phyloP scores from a whole-genome alignment of 23 red algal species.

The Gracilaria caudata region DNA sequence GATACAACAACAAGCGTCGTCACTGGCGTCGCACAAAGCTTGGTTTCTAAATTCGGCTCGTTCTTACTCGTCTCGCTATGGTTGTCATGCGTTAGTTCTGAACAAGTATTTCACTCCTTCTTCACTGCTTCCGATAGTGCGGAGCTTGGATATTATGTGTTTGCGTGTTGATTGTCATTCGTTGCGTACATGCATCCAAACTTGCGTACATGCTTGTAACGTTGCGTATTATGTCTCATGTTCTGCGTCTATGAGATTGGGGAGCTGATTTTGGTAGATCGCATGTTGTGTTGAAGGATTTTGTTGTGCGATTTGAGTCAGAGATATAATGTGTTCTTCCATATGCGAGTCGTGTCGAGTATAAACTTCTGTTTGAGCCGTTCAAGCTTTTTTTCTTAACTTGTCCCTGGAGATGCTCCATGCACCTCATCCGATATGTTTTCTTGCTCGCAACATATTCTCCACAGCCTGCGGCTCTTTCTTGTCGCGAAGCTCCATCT shows the following conservation, averaged over 20 bases:
- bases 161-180: not conserved
- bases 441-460: no score
- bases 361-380: not conserved
- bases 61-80: not conserved
- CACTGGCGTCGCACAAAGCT: slow-evolving; percentile 99
- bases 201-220: not conserved
- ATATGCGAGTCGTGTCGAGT: not conserved
- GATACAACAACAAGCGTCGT: slow-evolving; percentile 98
- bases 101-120: not conserved
- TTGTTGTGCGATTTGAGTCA: not conserved
- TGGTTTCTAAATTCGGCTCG: slow-evolving; percentile 74
- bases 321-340: not conserved
- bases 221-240: not conserved
- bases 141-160: not conserved
- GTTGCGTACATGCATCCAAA: not conserved
- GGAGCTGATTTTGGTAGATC: not conserved
- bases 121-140: not conserved
- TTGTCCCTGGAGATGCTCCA: no score
- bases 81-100: not conserved
- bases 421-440: no score
- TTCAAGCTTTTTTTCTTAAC: not conserved
- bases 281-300: not conserved
- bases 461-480: no score
- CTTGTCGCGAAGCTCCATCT: no score
- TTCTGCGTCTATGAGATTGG: no score